phyloP scores from a whole-genome alignment of 805 yeast genomes.

The Gaillardinia entomophila region DNA sequence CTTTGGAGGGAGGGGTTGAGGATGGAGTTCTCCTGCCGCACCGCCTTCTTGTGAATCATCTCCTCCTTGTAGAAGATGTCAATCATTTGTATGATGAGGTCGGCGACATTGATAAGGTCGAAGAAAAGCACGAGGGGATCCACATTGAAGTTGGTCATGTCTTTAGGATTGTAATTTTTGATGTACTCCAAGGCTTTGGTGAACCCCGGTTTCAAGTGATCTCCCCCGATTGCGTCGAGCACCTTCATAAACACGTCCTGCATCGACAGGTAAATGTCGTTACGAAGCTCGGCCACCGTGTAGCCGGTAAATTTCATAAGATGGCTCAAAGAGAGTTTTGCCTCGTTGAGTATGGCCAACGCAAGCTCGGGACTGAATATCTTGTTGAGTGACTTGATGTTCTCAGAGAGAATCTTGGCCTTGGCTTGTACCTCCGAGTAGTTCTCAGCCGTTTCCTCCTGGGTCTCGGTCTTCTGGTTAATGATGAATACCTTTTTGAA shows the following conservation, averaged over 20 bases:
- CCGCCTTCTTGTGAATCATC: constrained; percentile 49
- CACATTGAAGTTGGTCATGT: constrained; percentile 36
- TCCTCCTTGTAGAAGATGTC: constrained; percentile 89
- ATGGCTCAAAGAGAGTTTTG: constrained; percentile 58
- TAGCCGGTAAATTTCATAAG: constrained; percentile 32
- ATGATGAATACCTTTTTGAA: constrained; percentile 56
- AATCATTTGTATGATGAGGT: constrained; percentile 85
- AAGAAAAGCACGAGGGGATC: constrained; percentile 85
- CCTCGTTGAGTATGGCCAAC: constrained; percentile 61
- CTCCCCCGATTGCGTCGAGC: constrained; percentile 54
- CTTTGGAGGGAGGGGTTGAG: constrained; percentile 70
- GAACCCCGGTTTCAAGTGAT: constrained; percentile 84
- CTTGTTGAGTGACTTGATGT: constrained; percentile 68
- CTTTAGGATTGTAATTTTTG: constrained; percentile 61
- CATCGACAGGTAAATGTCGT: constrained; percentile 33
- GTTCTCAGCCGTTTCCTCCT: constrained; percentile 13
- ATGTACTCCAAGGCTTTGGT: constrained; percentile 70
- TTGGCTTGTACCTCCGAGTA: constrained; percentile 73
- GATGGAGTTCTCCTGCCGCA: constrained; percentile 71
- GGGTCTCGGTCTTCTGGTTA: constrained; percentile 2
- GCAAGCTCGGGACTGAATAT: constrained; percentile 80
- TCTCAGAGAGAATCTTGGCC: constrained; percentile 68
- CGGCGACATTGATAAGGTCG: constrained; percentile 89
- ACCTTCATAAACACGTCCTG: constrained; percentile 65
- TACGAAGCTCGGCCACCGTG: constrained; percentile 27